Evolutionary conservation across 768 basidiomycete species (phyloP), one percentile per base, ranked within the genome.

Genomic region (Pulveroboletus frians): DNA sequence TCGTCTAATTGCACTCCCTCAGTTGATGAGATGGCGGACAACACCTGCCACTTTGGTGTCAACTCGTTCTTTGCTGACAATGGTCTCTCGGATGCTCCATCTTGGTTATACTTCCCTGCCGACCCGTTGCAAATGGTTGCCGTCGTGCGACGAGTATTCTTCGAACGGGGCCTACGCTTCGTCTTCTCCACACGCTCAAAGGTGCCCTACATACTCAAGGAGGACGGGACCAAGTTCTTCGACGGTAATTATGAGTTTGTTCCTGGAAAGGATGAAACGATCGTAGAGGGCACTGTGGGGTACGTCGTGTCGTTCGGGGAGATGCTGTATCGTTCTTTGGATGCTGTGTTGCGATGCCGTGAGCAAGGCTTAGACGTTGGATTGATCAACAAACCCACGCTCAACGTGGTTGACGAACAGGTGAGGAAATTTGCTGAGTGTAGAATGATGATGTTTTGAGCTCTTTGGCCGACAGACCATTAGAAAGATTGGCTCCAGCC

Each of bases 31-130:
- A 82, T 83, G 76, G 80, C 78, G 2, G 79, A 79, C 59, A 78
- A 75, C 66, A 76, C 74, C 15, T 78, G 77, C 58, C 78, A 85
- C 66, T 83, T 83, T 57, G 85, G 88, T 52, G 62, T 93, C 69
- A 93, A 92, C 77, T 83, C 81, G 50, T 76, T 93, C 73, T 92
- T 90, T 60, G 87, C 85, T 1, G 91, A 93, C 69, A 92, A 92
- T 63, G 88, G 88, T 26, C 84, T 92, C 44, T 76, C 80, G 5
- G 91, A 93, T 62, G 78, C 81, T 9, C 78, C 88, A 40, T 84
- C 88, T 8, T 82, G 74, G 72, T 73, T 93, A 27, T 93, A 92
- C 72, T 92, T 92, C 84, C 88, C 91, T 18, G 91, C 88, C 4
- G 90, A 93, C 59, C 70, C 85, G 4, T 67, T 78, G 34, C 89